These are phyloP conservation scores for Candida germanica DNA, from an alignment of 805 yeast species.

Conservation along the genomic window DNA sequence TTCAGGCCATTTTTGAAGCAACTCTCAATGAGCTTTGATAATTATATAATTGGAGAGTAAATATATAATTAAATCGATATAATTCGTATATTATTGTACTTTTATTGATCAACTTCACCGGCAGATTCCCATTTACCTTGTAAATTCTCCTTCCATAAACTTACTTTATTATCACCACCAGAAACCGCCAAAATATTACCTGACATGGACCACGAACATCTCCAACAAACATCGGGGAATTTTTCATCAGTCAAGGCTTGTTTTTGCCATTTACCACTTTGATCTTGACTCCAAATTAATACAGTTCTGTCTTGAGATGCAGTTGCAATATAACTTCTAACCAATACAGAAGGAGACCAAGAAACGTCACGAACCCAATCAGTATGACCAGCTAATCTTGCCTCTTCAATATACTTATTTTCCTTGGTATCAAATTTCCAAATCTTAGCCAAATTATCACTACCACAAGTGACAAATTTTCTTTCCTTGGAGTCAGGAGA, in stretches of 20 bases:
- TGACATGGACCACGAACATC: constrained; percentile 95
- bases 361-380: constrained; percentile 99
- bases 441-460: constrained; percentile 88
- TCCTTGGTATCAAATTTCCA: constrained; percentile 68
- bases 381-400: constrained; percentile 79
- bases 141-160: constrained; percentile 93
- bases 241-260: constrained; percentile 69
- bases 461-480: constrained; percentile 90
- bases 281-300: constrained; percentile 88
- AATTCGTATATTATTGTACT: background rate
- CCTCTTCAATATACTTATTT: constrained; percentile 67
- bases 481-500: constrained; percentile 67
- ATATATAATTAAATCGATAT: background rate
- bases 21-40: constrained; percentile 46
- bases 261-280: constrained; percentile 72
- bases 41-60: constrained; percentile 1
- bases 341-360: constrained; percentile 91
- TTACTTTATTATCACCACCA: constrained; percentile 94
- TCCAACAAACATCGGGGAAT: constrained; percentile 97
- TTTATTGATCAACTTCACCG: constrained; percentile 86
- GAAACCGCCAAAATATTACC: constrained; percentile 94
- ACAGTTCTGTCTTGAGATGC: constrained; percentile 97
- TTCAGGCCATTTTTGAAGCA: constrained; percentile 63
- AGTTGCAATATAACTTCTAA: constrained; percentile 87
- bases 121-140: constrained; percentile 96